phyloP scores from a whole-genome alignment of 2,329 filamentous ascomycete species.

The Microdochium bolleyi region DNA sequence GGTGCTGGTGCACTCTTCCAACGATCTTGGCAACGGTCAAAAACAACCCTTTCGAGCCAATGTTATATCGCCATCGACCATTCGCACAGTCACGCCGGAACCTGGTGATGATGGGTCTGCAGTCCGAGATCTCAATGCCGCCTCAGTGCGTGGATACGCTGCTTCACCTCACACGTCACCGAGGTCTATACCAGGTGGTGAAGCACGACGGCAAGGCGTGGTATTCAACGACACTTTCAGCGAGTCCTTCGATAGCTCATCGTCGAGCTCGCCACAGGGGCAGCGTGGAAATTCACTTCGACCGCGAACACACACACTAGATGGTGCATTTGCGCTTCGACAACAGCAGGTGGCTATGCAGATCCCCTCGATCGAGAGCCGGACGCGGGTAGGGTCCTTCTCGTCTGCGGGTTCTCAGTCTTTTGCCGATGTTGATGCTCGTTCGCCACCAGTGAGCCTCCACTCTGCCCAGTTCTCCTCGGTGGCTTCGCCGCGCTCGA shows the following conservation, averaged over 20 bases:
- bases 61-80: slow-evolving; percentile 30
- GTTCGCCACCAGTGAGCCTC: slow-evolving; percentile 27
- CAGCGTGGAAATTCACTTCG: slow-evolving; percentile 29
- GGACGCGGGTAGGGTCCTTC: slow-evolving; percentile 63
- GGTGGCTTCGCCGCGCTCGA: slow-evolving; percentile 20
- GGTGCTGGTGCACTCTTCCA: slow-evolving; percentile 3
- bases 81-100: slow-evolving; percentile 63
- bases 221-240: slow-evolving; percentile 51
- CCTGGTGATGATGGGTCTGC: slow-evolving; percentile 24
- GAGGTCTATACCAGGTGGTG: slow-evolving; percentile 34
- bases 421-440: slow-evolving; percentile 36
- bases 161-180: slow-evolving; percentile 37
- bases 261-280: slow-evolving; percentile 31
- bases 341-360: slow-evolving; percentile 27
- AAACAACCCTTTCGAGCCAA: slow-evolving; percentile 14
- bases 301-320: slow-evolving; percentile 51
- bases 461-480: slow-evolving; percentile 35
- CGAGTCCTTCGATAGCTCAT: slow-evolving; percentile 39
- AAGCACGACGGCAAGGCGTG: slow-evolving; percentile 46
- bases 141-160: neutral
- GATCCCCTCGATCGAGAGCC: slow-evolving; percentile 30
- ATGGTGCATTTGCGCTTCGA: slow-evolving; percentile 37
- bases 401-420: slow-evolving; percentile 53
- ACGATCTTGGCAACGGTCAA: neutral
- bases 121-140: neutral